Base-by-base conservation (phyloP, 345 rosid species). In the Erodium maritimum region DNA sequence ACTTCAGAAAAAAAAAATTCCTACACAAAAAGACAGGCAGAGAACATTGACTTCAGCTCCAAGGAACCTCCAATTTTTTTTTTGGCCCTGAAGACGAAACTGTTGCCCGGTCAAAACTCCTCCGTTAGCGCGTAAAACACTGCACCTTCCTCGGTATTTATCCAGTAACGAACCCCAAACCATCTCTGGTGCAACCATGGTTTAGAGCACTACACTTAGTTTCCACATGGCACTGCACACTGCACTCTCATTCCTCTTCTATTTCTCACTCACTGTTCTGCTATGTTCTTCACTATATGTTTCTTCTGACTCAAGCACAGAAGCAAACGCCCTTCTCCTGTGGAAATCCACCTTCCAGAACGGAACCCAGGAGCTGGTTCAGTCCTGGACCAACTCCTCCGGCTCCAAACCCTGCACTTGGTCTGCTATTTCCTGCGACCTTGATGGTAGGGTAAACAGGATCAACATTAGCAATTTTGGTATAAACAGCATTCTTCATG, bases 261-360 rank as follows among this genome's bases (percentile, higher is more conserved):
- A 34, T 48, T 24, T 50, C 12, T 58, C 52, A 14, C 19, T 55
- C 14, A n/a, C 54, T 53, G 7, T 50, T 42, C 19, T 56, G 3
- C 21, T 34, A 21, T 13, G 23, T 17, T 52, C 62, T 54, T 62
- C n/a, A 17, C 37, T 45, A 17, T 25, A 10, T 21, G 60, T 59
- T 50, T 34, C 56, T 22, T 52, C 58, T n/a, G 45, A 48, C 19
- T 24, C 60, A 13, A 5, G 13, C 0, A 45, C 60, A 4, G 69
- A 69, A 57, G 70, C 56, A 18, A 11, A 23, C 1, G 68, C 73
- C 19, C 71, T 76, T 21, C 68, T 72, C 42, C 56, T 61, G 21
- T 73, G 80, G 80, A 69, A 55, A 50, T 46, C 67, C 9, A 72
- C 60, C 57, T 69, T 76, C 48, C n/a, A 21, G 2, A 51, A 52